Conservation (phyloP, 306 rosid species). For the Pterocarpus santalinus region DNA sequence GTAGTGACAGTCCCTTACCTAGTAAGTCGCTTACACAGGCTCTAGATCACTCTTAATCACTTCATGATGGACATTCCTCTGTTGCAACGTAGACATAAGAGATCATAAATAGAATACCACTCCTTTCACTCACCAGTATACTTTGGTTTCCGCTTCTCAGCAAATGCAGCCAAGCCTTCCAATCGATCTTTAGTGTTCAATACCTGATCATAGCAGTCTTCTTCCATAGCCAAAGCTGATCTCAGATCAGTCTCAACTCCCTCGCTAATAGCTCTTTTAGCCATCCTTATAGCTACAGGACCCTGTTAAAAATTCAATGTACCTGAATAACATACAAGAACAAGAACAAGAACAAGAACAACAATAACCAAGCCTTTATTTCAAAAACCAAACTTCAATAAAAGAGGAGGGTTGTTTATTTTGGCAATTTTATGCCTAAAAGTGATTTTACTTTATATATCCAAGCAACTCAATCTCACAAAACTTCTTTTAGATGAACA, state of each 20-base stretch:
- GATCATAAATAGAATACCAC: constrained; percentile 13
- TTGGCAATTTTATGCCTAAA: neutral
- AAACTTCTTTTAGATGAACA: neutral
- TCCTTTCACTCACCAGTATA: constrained; percentile 67
- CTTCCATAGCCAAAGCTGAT: constrained; percentile 72
- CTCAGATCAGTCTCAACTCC: constrained; percentile 67
- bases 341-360: neutral
- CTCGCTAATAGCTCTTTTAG: constrained; percentile 79
- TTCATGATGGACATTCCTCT: constrained; percentile 33
- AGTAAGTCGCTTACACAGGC: neutral
- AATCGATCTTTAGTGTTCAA: constrained; percentile 79
- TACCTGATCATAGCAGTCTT: constrained; percentile 78
- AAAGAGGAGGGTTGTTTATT: neutral
- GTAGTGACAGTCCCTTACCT: neutral
- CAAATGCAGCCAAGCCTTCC: constrained; percentile 90
- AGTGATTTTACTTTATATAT: constrained; percentile 17
- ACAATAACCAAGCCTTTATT: neutral
- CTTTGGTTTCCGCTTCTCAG: constrained; percentile 91
- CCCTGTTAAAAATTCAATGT: constrained; percentile 64
- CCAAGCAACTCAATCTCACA: constrained; percentile 21
- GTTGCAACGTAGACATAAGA: constrained; percentile 17
- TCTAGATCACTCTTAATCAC: constrained; percentile 23
- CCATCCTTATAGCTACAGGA: constrained; percentile 90
- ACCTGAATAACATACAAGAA: constrained; percentile 1
- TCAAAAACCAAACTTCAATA: no score